These are phyloP conservation scores for Fusarium siculi DNA, from an alignment of 2,329 filamentous ascomycete genomes.

Conservation along the genomic window DNA sequence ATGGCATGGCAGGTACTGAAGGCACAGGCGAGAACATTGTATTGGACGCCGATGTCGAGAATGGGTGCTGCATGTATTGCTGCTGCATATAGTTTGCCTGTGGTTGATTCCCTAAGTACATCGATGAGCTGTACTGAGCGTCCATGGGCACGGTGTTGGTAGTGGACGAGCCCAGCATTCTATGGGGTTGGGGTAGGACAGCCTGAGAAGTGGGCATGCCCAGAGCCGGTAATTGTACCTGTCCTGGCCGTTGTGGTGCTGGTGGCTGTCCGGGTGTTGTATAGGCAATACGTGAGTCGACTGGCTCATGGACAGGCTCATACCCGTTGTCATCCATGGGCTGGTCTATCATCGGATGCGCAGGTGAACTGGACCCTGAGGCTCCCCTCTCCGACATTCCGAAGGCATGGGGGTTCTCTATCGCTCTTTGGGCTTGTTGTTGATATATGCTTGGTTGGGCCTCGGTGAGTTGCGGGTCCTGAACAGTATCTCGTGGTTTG, in stretches of 20 bases:
- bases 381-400: not conserved
- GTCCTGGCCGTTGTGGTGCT: slow-evolving; percentile 1
- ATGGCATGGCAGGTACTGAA: slow-evolving; percentile 32
- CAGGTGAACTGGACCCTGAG: slow-evolving; percentile 28
- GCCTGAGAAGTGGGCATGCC: slow-evolving; percentile 27
- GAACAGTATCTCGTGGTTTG: not conserved
- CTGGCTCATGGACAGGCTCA: slow-evolving; percentile 41
- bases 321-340: slow-evolving; percentile 37
- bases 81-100: slow-evolving; percentile 51
- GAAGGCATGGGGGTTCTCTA: not conserved
- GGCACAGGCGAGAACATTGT: slow-evolving; percentile 40
- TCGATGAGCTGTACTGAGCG: slow-evolving; percentile 52
- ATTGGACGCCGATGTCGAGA: slow-evolving; percentile 37
- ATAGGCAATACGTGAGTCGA: slow-evolving; percentile 40
- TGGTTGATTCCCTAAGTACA: slow-evolving; percentile 52
- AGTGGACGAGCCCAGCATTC: slow-evolving; percentile 42
- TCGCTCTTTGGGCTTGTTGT: not conserved
- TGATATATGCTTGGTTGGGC: not conserved
- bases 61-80: slow-evolving; percentile 47
- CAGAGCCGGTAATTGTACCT: slow-evolving; percentile 39
- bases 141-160: slow-evolving; percentile 45
- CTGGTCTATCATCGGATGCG: slow-evolving; percentile 33
- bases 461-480: not conserved
- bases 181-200: slow-evolving; percentile 36
- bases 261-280: slow-evolving; percentile 29